Evolutionary conservation across 1,284 basidiomycete species (phyloP), one percentile per base, ranked within the genome.

Genomic region (Hemileia vastatrix): DNA sequence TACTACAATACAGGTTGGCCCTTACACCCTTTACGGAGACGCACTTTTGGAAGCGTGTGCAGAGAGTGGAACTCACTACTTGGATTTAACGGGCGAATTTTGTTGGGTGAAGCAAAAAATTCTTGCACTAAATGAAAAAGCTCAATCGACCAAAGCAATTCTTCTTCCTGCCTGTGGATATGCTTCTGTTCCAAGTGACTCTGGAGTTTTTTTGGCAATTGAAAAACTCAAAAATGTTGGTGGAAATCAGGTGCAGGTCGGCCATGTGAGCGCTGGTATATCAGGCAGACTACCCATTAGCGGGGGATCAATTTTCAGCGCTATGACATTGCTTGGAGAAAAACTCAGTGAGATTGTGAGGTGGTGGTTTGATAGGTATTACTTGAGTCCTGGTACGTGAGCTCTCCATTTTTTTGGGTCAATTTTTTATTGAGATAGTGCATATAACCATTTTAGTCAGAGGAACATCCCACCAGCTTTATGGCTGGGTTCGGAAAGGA

Each of bases 111-210:
- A 23, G 11, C 40, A 44, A 32, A 50, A 61, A 27, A 61, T 61
- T 19, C 45, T 51, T 8, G 54, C 45, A 27, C 32, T 54, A 40
- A 24, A 44, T 8, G 48, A 51, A 19, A 49, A 54, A 45, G 58
- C 58, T 8, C 19, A 43, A 48, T 36, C 53, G 31, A 18, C 36
- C 19, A 66, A 68, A 24, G 64, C 70, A 1, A 65, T 71, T 50
- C 55, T 73, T 54, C 33, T 73, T 2, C 66, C 64, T 44, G 63
- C 59, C 11, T 65, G 60, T 40, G 72, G 71, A 11, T 71, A 67
- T 63, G 72, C 71, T 47, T 70, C 68, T 27, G 64, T 73, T 13
- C 72, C 72, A 19, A 65, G 64, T 9, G 72, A 73, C 45, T 48
- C 53, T 21, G 48, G 47, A 40, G 31, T 49, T 11, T 53, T 57